Evolutionary conservation across 2,329 filamentous ascomycete genomes (phyloP).

Genomic region (Coniochaeta sp.): DNA sequence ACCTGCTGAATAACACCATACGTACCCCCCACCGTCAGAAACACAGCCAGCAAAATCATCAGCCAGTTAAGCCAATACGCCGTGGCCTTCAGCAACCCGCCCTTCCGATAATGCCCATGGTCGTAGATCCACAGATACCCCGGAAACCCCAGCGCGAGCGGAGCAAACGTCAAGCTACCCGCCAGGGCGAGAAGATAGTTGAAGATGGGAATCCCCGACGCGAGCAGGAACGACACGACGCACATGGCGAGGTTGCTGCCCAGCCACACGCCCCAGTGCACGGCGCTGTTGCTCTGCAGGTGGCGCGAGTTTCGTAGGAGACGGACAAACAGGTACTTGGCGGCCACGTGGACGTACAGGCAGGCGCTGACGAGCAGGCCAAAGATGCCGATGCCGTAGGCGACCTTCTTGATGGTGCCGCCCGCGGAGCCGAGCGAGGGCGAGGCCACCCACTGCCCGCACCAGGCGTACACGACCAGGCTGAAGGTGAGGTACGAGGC

Average conservation of each 20-base stretch:
- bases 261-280: conserved; percentile 21
- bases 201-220: conserved; percentile 19
- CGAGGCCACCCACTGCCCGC: conserved; percentile 54
- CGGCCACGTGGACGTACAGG: conserved; percentile 21
- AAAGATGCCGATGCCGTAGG: conserved; percentile 50
- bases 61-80: conserved; percentile 25
- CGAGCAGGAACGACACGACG: conserved; percentile 15
- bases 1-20: conserved; percentile 42
- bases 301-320: conserved; percentile 19
- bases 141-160: conserved; percentile 25
- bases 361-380: conserved; percentile 38
- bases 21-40: conserved; percentile 31
- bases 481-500: conserved; percentile 50
- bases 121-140: conserved; percentile 29
- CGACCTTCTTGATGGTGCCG: conserved; percentile 49
- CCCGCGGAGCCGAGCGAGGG: conserved; percentile 56
- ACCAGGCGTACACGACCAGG: conserved; percentile 53
- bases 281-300: conserved; percentile 17
- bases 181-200: conserved; percentile 10
- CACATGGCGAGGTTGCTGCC: conserved; percentile 16
- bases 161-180: conserved; percentile 19
- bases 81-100: conserved; percentile 14
- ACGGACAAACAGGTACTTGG: conserved; percentile 23
- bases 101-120: conserved; percentile 22
- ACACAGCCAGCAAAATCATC: conserved; percentile 26